Conservation (phyloP, 768 basidiomycete species). For the Hortiboletus campestris region DNA sequence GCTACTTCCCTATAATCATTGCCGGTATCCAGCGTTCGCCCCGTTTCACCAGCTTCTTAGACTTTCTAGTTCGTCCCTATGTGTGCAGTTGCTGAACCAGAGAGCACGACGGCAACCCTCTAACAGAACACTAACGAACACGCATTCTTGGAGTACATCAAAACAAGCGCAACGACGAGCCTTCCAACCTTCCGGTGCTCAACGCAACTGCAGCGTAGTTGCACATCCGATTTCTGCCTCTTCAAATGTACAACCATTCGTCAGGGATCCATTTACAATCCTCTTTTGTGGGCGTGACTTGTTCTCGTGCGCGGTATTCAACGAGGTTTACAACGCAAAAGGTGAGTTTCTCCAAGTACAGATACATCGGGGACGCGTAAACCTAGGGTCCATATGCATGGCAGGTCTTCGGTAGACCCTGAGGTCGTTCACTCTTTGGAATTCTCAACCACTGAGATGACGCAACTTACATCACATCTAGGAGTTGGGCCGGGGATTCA, state of each 20-base stretch:
- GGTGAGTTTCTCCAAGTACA: conserved; percentile 42
- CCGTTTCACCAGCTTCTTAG: background rate
- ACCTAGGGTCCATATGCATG: background rate
- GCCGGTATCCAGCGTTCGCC: background rate
- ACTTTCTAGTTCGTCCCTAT: background rate
- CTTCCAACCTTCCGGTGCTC: background rate
- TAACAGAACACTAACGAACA: background rate
- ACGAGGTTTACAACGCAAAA: conserved; percentile 56
- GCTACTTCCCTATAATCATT: background rate
- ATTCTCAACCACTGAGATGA: background rate
- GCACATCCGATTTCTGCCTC: background rate
- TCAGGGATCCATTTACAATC: conserved; percentile 55
- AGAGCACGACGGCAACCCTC: background rate
- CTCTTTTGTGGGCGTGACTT: conserved; percentile 88
- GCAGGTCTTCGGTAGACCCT: background rate
- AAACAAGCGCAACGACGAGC: background rate
- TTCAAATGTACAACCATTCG: background rate
- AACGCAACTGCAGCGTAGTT: background rate
- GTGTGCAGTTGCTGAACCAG: background rate
- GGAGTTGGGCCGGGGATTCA: background rate
- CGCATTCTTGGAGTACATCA: background rate
- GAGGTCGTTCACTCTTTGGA: background rate
- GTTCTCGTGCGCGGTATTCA: conserved; percentile 77
- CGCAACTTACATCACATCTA: background rate
- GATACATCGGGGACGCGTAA: background rate